Evolutionary conservation across 176 grass and related monocot species (phyloP), one percentile per base, ranked within the genome.

Genomic region (Ensete glaucum): DNA sequence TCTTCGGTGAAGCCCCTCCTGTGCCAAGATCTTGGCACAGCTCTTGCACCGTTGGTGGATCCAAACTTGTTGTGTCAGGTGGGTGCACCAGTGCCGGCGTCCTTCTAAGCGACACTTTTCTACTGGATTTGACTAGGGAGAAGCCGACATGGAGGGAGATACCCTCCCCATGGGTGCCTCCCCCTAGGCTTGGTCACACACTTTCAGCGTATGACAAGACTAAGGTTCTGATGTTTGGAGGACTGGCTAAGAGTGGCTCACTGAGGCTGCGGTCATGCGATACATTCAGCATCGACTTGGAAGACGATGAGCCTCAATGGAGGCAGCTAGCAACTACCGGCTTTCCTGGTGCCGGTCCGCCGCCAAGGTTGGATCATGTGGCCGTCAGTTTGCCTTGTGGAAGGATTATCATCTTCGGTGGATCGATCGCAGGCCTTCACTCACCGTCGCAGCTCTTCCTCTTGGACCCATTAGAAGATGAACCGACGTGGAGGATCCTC

Each of bases 1-100:
- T 90, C 69, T 76, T 82, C 72, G 87, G 86, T 0, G 78, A 79
- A 51, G 68, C 82, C 0, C 82, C 86, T 8, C 95, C 95, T 12
- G 50, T 91, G 62, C 95, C 95, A 16, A 82, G 95, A 54, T 99
- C 95, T n/a, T 99, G 95, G 95, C 95, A 99, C 81, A 99, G 88
- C 79, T 91, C 90, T 15, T 99, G 95, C 82, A 99, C 90, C 2
- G 52, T 99, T 10, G 95, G 94, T 25, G 95, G 95, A 23, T 91
- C 95, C 3, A 99, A 94, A 81, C 88, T 99, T 22, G 81, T 99
- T 21, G 90, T 99, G 21, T 99, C 95, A 11, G 95, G 95, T 5
- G 95, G 95, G 1, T 99, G 95, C 77, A 89, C 90, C 0, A 86
- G 89, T 20, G 86, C 95, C 1, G 95, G 95, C 52, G 80, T 90